These are phyloP conservation scores for Talaromyces wortmannii DNA, from an alignment of 495 filamentous ascomycete genomes.

Conservation along the genomic window DNA sequence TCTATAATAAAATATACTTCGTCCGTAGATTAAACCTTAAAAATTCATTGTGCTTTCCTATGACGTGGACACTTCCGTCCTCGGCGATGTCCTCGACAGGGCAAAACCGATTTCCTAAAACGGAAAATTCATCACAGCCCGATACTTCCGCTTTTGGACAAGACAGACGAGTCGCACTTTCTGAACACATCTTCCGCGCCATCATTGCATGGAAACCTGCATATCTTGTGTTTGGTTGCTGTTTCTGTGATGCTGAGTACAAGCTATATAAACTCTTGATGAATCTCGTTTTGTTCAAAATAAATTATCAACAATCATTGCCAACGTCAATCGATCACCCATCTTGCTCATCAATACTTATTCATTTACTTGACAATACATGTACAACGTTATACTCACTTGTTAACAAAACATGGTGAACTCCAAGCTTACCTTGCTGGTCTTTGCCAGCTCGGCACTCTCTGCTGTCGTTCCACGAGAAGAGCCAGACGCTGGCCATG, in stretches of 20 bases:
- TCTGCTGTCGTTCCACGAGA: not conserved
- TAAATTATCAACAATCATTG: not conserved
- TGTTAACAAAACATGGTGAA: not conserved
- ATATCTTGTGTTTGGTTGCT: not conserved
- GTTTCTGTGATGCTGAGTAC: not conserved
- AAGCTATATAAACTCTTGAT: not conserved
- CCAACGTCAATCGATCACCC: not conserved
- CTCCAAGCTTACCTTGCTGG: not conserved
- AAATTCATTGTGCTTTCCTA: no score
- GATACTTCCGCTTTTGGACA: not conserved
- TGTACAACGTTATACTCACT: not conserved
- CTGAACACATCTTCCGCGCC: not conserved
- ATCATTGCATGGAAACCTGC: not conserved
- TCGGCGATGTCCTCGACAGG: not conserved
- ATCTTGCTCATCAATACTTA: not conserved
- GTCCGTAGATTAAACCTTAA: no score
- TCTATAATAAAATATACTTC: no score
- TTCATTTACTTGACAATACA: not conserved
- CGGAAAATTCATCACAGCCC: not conserved
- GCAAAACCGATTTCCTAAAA: not conserved
- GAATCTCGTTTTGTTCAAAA: not conserved
- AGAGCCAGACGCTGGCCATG: not conserved
- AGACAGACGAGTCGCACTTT: not conserved
- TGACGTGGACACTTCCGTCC: not conserved
- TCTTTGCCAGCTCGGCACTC: not conserved